Evolutionary conservation across 2,329 filamentous ascomycete species (phyloP).

Genomic region (Didymella arachidicola): DNA sequence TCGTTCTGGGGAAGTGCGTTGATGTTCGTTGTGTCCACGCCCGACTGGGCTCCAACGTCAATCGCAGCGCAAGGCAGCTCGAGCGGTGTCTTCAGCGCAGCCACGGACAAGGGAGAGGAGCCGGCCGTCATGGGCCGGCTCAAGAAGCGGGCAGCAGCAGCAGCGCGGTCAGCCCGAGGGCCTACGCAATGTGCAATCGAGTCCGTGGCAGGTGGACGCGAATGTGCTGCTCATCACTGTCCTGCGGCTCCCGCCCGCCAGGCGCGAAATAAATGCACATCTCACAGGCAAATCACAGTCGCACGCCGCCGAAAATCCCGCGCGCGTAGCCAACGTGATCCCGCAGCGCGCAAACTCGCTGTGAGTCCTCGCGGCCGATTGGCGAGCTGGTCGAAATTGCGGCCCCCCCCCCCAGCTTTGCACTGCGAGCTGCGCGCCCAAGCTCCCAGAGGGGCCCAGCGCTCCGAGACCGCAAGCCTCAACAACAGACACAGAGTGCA

Average conservation of each 20-base stretch:
- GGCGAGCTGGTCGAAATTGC: constrained; percentile 31
- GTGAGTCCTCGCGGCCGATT: constrained; percentile 23
- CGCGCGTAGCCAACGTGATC: constrained; percentile 46
- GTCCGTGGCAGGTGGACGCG: constrained; percentile 16
- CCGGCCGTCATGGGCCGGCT: constrained; percentile 17
- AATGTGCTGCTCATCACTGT: constrained; percentile 13
- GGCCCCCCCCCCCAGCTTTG: constrained; percentile 24
- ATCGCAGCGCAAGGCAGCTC: background rate
- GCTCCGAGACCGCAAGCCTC: constrained; percentile 18
- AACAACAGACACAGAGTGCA: constrained; percentile 8
- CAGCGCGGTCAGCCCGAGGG: constrained; percentile 20
- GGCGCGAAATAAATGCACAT: constrained; percentile 26
- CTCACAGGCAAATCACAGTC: constrained; percentile 43
- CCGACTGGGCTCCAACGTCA: no score
- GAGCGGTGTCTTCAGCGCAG: background rate
- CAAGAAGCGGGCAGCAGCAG: constrained; percentile 19
- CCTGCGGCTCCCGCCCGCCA: background rate
- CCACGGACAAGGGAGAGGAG: constrained; percentile 17
- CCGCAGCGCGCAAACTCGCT: constrained; percentile 9
- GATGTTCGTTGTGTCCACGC: background rate
- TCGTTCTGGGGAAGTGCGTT: background rate
- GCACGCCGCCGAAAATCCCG: constrained; percentile 28
- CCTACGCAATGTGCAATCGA: constrained; percentile 16
- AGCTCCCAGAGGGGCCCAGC: constrained; percentile 2
- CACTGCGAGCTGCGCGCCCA: constrained; percentile 8